These are phyloP conservation scores for Monilinia aucupariae DNA, from an alignment of 2,329 filamentous ascomycete species.

Conservation along the genomic window DNA sequence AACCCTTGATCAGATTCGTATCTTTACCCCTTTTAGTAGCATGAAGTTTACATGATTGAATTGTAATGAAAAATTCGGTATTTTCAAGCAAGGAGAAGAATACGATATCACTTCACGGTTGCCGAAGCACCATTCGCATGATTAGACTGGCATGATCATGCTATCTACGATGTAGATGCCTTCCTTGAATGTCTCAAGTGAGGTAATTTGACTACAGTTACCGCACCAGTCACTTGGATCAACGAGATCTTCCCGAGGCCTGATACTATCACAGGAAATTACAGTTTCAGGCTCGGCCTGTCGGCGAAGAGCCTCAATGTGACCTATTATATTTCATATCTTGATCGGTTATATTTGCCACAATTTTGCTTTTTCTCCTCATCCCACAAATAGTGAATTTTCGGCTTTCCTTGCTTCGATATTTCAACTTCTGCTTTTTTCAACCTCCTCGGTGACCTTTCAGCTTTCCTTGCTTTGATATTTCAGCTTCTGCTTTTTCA, in stretches of 20 bases:
- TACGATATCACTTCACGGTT: not conserved
- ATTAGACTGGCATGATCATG: not conserved
- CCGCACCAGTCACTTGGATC: too few species aligned
- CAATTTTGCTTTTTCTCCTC: constrained; percentile 8
- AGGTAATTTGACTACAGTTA: not conserved
- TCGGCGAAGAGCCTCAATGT: not conserved
- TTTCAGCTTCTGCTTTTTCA: not conserved
- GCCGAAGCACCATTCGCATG: too few species aligned
- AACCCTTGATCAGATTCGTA: not conserved
- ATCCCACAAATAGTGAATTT: constrained; percentile 4
- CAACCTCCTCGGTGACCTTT: too few species aligned
- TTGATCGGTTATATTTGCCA: constrained; percentile 4
- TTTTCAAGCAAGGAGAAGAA: constrained; percentile 5
- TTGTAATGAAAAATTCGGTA: not conserved
- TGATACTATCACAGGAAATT: not conserved
- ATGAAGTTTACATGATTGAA: not conserved
- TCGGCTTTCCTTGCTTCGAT: constrained; percentile 11
- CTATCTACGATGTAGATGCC: not conserved
- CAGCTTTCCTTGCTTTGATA: not conserved
- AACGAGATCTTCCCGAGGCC: not conserved
- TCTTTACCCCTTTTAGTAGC: not conserved
- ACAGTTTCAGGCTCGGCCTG: not conserved
- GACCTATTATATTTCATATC: constrained; percentile 1
- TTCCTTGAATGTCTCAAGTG: not conserved
- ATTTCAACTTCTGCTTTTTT: not conserved